Percentiles rank a stretch among this genome's conserved stretches.
Evolutionary conservation across 768 basidiomycete species (phyloP).

Genomic region (Mrakia blollopis): DNA sequence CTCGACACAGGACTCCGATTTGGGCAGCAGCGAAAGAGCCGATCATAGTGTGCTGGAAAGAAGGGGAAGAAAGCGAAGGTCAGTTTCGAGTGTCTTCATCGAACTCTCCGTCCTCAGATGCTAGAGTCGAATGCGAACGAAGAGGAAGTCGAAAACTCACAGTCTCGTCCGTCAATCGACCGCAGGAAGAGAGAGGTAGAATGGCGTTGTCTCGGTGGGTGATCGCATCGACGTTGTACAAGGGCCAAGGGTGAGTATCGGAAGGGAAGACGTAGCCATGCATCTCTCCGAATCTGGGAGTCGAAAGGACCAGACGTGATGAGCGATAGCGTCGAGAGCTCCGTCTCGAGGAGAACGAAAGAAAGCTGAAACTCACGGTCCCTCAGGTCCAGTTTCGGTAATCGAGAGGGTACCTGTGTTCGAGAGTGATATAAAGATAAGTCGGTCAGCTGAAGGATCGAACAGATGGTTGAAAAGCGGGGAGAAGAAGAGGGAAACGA

Average conservation of each 20-base stretch:
- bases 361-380: too few species aligned
- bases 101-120: neutral
- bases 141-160: neutral
- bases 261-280: slow-evolving; percentile 26
- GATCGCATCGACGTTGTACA: slow-evolving; percentile 21
- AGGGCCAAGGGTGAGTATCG: slow-evolving; percentile 21
- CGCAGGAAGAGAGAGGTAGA: slow-evolving; percentile 23
- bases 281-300: slow-evolving; percentile 30
- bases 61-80: neutral
- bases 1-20: slow-evolving; percentile 20
- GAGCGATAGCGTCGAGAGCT: too few species aligned
- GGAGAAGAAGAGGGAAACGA: neutral
- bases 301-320: too few species aligned
- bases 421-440: neutral
- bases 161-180: slow-evolving; percentile 26
- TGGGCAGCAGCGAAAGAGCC: slow-evolving; percentile 22
- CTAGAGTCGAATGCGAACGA: neutral
- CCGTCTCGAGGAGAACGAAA: too few species aligned
- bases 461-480: too few species aligned
- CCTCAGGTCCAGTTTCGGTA: slow-evolving; percentile 23
- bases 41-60: slow-evolving; percentile 23
- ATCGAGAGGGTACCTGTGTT: neutral
- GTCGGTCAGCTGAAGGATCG: neutral
- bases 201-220: slow-evolving; percentile 28
- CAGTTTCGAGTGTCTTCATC: too few species aligned